Conservation (phyloP, 768 basidiomycete species). For the Candolleomyces eurysporus region DNA sequence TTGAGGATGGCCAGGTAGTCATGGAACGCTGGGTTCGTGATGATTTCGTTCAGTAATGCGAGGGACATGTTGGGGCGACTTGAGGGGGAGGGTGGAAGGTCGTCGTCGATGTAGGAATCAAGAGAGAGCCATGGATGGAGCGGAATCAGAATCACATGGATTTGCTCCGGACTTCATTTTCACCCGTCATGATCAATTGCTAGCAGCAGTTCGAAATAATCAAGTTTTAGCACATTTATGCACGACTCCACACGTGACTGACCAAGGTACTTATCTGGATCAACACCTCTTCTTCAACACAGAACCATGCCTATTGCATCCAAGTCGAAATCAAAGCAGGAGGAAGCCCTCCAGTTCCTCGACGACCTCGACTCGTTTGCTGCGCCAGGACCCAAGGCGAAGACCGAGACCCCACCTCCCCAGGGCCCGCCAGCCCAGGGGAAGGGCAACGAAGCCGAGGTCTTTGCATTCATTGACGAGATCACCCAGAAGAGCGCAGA, state of each 20-base stretch:
- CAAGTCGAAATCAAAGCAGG: conserved; percentile 72
- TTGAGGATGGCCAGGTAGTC: conserved; percentile 93
- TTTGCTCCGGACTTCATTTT: not conserved
- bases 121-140: not conserved
- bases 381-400: conserved; percentile 15
- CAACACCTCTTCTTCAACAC: not conserved
- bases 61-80: conserved; percentile 15
- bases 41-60: conserved; percentile 42
- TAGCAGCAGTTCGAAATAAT: not conserved
- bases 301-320: conserved; percentile 27
- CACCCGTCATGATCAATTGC: conserved; percentile 4
- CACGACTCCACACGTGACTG: not conserved
- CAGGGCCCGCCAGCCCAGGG: conserved; percentile 15
- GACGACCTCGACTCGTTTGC: conserved; percentile 90
- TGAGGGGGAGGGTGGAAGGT: too few relatives aligned
- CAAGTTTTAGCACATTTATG: not conserved
- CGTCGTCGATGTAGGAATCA: not conserved
- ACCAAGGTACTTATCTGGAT: not conserved
- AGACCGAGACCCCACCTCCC: conserved; percentile 18
- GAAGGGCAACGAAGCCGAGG: conserved; percentile 71
- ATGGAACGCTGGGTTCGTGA: conserved; percentile 75
- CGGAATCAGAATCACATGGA: not conserved
- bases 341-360: conserved; percentile 90
- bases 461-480: conserved; percentile 91
- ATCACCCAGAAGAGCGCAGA: conserved; percentile 90